Evolutionary conservation across 2,329 filamentous ascomycete genomes (phyloP), one percentile per base, ranked within the genome.

Genomic region (Xylaria hypoxylon): DNA sequence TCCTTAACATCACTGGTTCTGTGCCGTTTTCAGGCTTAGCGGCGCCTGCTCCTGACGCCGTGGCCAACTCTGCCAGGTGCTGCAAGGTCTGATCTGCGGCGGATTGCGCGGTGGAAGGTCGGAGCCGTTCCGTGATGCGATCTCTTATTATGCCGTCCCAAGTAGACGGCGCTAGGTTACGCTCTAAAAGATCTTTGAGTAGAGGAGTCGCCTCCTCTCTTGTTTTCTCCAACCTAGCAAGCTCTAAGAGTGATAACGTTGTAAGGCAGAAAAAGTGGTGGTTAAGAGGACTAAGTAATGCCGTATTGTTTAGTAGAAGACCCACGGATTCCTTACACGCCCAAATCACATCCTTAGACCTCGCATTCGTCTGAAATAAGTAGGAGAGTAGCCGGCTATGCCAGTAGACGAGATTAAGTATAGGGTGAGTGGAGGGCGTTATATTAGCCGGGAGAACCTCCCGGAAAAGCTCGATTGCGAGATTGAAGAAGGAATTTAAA

Each of bases 331-430:
- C 85, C 66, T 84, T 83, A 28, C 87, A 87, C 5, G 88, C 85
- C 77, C 86, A 88, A 22, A 91, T 79, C 17, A 90, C 82, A 65
- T 90, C 86, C 1, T 82, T 79, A 0, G 87, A 82, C 45, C 86
- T 85, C 0, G 85, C 82, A 11, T 82, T 83, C 1, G 87, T 84
- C 42, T 85, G 86, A 60, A 89, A 81, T 2, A 92, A 82, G 58
- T 89, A 87, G 10, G 87, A 83, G 19, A 93, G 81, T 8, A 92
- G 82, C 67, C 89, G 87, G 70, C 87, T 84, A 76, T 92, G 89
- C 86, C 90, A 92, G 78, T 91, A 92, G 19, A 86, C 86, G 26
- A 93, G 82, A 71, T 91, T 87, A 2, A 92, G 82, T 35, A 90
- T 75, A 3, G 87, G 86, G 55, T 85, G 81, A 2, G 81, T 79